Evolutionary conservation across 768 basidiomycete genomes (phyloP).

Genomic region (Serendipita vermifera): DNA sequence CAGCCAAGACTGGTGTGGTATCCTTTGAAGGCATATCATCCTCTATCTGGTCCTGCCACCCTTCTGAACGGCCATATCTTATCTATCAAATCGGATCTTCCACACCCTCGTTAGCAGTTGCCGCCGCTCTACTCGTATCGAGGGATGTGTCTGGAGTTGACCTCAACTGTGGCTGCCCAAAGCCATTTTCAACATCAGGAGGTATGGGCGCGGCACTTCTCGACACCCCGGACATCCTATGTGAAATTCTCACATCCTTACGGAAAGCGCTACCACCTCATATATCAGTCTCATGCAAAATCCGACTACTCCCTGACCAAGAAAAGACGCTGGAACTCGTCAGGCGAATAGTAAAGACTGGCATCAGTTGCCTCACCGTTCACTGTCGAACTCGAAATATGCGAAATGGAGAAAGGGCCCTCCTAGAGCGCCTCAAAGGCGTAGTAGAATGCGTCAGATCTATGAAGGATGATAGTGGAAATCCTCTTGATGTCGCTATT

Average conservation of each 20-base stretch:
- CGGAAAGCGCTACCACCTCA: constrained; percentile 57
- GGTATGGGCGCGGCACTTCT: constrained; percentile 97
- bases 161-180: constrained; percentile 96
- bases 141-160: constrained; percentile 89
- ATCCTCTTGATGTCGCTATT: constrained; percentile 54
- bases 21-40: constrained; percentile 69
- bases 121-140: constrained; percentile 77
- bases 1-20: constrained; percentile 76
- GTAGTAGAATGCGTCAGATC: constrained; percentile 75
- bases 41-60: constrained; percentile 85
- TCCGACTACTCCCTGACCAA: constrained; percentile 73
- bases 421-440: constrained; percentile 64
- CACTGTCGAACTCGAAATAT: constrained; percentile 91
- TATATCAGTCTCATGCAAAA: constrained; percentile 88
- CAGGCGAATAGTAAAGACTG: constrained; percentile 72
- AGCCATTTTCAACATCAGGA: constrained; percentile 83
- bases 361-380: constrained; percentile 79
- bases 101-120: constrained; percentile 77
- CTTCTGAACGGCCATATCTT: constrained; percentile 84
- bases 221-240: constrained; percentile 80
- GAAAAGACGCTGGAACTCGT: constrained; percentile 86
- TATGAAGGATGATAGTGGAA: constrained; percentile 35
- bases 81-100: constrained; percentile 94
- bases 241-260: constrained; percentile 72
- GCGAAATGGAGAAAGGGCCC: constrained; percentile 68